Conservation (phyloP, 2,329 filamentous ascomycete species). For the Trichoderma pleuroti region DNA sequence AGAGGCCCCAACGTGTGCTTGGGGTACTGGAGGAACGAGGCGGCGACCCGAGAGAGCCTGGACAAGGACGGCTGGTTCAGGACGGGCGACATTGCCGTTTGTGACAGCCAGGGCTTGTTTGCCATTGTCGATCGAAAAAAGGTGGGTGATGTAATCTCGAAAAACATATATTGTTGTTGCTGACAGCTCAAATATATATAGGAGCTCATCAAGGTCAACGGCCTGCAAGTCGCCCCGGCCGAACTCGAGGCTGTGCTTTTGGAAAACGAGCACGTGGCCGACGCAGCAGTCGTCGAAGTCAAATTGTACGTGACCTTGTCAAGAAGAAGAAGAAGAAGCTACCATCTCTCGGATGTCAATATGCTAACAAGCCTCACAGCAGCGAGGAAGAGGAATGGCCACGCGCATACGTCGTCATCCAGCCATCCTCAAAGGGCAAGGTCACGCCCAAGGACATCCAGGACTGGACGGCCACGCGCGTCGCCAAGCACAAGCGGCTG, state of each 20-base stretch:
- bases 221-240: conserved; percentile 57
- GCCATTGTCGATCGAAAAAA: conserved; percentile 49
- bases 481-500: conserved; percentile 51
- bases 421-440: conserved; percentile 42
- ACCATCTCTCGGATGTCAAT: neutral
- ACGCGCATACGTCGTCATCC: conserved; percentile 50
- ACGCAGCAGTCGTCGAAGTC: conserved; percentile 54
- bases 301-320: conserved; percentile 34
- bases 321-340: neutral
- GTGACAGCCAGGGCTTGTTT: conserved; percentile 45
- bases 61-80: conserved; percentile 54
- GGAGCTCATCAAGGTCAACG: conserved; percentile 59
- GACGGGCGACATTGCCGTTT: conserved; percentile 55
- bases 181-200: conserved; percentile 30
- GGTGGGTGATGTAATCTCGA: conserved; percentile 25
- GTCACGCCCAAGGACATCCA: conserved; percentile 52
- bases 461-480: conserved; percentile 41
- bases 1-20: conserved; percentile 55
- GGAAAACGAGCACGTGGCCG: conserved; percentile 49
- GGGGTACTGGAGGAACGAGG: conserved; percentile 56
- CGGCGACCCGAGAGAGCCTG: conserved; percentile 50
- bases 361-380: conserved; percentile 22
- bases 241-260: conserved; percentile 53
- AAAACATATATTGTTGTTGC: neutral
- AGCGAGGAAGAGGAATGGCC: conserved; percentile 49